Conservation (phyloP, 1,284 basidiomycete genomes). For the Chalciporus sp. region DNA sequence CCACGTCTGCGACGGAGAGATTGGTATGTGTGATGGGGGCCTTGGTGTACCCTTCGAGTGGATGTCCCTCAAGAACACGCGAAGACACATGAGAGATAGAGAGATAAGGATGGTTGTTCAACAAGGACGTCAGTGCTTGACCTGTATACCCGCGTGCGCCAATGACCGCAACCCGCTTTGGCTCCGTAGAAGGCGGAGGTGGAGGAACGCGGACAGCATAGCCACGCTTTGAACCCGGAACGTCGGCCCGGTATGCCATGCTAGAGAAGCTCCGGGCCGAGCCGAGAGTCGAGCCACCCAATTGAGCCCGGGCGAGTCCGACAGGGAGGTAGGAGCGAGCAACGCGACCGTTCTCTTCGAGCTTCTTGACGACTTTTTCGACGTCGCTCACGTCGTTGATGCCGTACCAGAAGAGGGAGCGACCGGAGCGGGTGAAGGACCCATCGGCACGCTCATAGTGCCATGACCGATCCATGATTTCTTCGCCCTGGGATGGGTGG, state of each 20-base stretch:
- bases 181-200: constrained; percentile 50
- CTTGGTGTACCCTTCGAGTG: constrained; percentile 86
- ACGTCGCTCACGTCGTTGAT: constrained; percentile 92
- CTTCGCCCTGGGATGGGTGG: constrained; percentile 65
- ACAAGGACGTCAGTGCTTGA: constrained; percentile 84
- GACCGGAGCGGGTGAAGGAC: constrained; percentile 93
- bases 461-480: constrained; percentile 85
- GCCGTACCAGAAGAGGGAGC: constrained; percentile 97
- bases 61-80: constrained; percentile 86
- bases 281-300: constrained; percentile 24
- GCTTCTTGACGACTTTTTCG: constrained; percentile 80
- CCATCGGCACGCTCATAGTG: constrained; percentile 99
- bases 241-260: constrained; percentile 49
- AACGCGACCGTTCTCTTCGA: constrained; percentile 87
- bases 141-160: constrained; percentile 97
- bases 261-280: constrained; percentile 75
- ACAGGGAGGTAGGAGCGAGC: constrained; percentile 90
- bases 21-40: constrained; percentile 77
- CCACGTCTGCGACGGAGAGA: constrained; percentile 76
- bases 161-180: constrained; percentile 92
- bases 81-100: constrained; percentile 95
- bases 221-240: constrained; percentile 57
- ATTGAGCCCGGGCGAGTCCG: constrained; percentile 64
- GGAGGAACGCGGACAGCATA: constrained; percentile 57
- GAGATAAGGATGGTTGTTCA: constrained; percentile 87